Percentiles rank a stretch among this genome's conserved stretches.
Evolutionary conservation across 257 asterid genomes (phyloP).

Genomic region (Handroanthus guayacan): DNA sequence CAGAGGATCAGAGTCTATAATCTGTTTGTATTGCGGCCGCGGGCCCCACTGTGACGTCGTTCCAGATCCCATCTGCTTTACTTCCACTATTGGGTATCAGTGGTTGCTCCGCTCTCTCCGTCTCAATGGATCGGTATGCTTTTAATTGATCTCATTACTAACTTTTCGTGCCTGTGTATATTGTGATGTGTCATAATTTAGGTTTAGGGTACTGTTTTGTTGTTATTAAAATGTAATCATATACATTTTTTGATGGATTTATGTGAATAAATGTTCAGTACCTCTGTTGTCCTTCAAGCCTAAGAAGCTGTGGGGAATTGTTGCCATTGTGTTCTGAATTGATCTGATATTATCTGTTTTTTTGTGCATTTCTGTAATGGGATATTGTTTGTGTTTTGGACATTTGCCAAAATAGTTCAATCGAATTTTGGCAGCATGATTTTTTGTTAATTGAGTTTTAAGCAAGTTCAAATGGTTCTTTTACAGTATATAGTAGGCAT

Average conservation of each 20-base stretch:
- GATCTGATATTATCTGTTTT: not conserved
- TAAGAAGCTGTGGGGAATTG: not conserved
- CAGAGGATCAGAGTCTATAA: slow-evolving; percentile 69
- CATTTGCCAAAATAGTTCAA: not conserved
- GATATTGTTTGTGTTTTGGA: not conserved
- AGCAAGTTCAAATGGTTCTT: too few relatives aligned
- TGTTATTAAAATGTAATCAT: slow-evolving; percentile 16
- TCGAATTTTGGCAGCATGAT: not conserved
- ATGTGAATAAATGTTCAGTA: not conserved
- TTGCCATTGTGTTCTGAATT: not conserved
- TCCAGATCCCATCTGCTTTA: slow-evolving; percentile 66
- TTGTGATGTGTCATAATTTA: slow-evolving; percentile 10
- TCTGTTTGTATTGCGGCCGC: slow-evolving; percentile 78
- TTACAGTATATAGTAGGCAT: too few relatives aligned
- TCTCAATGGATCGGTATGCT: slow-evolving; percentile 91
- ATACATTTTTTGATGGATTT: not conserved
- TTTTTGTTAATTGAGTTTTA: not conserved
- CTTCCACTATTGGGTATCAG: slow-evolving; percentile 65
- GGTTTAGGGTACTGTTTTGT: not conserved
- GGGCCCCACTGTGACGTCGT: slow-evolving; percentile 53
- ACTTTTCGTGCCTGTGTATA: not conserved
- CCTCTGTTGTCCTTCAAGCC: not conserved
- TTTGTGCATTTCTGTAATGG: not conserved
- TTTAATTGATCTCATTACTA: slow-evolving; percentile 3
- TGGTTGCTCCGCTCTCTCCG: slow-evolving; percentile 78